Evolutionary conservation across 2,329 filamentous ascomycete species (phyloP), one percentile per base, ranked within the genome.

Genomic region (Fusarium sp.): DNA sequence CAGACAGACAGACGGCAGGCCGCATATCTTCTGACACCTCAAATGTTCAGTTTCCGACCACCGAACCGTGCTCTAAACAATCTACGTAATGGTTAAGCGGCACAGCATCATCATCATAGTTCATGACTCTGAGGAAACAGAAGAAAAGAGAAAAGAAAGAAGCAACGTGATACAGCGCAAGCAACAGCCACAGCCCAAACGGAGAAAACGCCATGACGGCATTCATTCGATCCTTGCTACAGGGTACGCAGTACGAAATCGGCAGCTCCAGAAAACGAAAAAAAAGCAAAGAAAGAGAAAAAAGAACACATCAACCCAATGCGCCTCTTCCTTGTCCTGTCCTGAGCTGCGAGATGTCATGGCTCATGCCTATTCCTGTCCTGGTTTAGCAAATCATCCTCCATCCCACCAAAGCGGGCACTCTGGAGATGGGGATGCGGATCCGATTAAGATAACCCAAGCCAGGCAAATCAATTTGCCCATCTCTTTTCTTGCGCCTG

Each of bases 41-140:
- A 55, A 15, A 25, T 29, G 29, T 50, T 51, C 40, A 66, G 52
- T 40, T 49, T 38, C 66, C 45, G 42, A 50, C 38, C 42, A 58
- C 61, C 44, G 43, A 59, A 9, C 44, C 25, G 18, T 11, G 44
- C 14, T 51, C 53, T 53, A 40, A 51, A 27, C 18, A 24, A 32
- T 18, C 57, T 71, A 74, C 72, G 70, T 74, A 74, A 74, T 71
- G 14, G 38, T 16, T 1, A 42, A 30, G 65, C 45, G 55, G 53
- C 68, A 59, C 40, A 42, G 40, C 51, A 56, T 49, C 66, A 66
- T 73, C 59, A 65, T 51, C 67, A 45, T 42, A 38, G 54, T 64
- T 57, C 57, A 58, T 59, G 40, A 51, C 44, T 58, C 22, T 15
- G 49, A 61, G 61, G 52, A 54, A 73, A 60, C 51, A 40, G n/a